A percentile compares a stretch with the other conserved stretches of the same genome.
These are phyloP conservation scores for Eucalyptus decipiens DNA, from an alignment of 345 rosid genomes.

Conservation along the genomic window DNA sequence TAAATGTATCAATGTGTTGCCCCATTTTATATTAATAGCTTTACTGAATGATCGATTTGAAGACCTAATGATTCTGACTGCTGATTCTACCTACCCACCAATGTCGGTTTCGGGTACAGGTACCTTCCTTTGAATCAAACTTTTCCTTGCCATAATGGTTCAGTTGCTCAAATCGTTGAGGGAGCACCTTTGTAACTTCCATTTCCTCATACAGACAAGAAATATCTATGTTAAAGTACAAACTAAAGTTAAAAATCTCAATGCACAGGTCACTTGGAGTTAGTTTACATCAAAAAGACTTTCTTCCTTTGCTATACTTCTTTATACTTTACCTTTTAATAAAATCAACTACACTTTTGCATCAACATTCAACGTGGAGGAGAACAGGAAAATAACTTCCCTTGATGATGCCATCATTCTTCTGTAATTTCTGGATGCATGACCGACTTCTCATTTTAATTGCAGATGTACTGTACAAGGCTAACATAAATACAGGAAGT, in stretches of 20 bases:
- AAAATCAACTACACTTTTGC: background rate
- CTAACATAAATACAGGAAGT: slow-evolving; percentile 82
- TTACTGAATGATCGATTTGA: background rate
- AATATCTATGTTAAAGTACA: background rate
- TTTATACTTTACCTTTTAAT: background rate
- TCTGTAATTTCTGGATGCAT: background rate
- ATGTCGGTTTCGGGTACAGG: background rate
- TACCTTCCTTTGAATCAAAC: background rate
- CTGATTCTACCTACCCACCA: background rate
- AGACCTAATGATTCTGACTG: background rate
- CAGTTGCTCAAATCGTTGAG: background rate
- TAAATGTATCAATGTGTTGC: background rate
- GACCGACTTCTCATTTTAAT: background rate
- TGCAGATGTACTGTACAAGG: slow-evolving; percentile 94
- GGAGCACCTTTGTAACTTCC: background rate
- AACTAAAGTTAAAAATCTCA: background rate
- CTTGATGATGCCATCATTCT: background rate
- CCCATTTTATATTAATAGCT: background rate
- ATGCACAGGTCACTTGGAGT: background rate
- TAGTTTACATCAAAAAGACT: background rate
- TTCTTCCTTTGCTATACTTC: background rate
- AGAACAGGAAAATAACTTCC: background rate
- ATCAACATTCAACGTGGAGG: background rate
- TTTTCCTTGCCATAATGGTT: background rate
- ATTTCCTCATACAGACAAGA: background rate